Base-by-base conservation (phyloP, 2,329 filamentous ascomycete genomes). In the Trichoderma polysporum region DNA sequence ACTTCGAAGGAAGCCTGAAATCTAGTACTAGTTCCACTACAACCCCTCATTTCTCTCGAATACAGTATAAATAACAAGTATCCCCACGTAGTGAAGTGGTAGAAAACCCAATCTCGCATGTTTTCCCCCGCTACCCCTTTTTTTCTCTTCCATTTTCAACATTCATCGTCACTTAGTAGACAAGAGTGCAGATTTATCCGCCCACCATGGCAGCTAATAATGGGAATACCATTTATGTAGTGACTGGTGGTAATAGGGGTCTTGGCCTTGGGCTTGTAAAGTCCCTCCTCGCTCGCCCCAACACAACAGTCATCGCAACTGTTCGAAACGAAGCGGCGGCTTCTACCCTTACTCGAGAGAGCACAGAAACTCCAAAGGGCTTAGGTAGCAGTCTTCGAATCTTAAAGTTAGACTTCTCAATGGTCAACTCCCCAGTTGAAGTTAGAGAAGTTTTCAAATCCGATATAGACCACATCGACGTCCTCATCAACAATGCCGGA, bases 401-500 rank as follows among this genome's bases (percentile, higher is more conserved):
- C 3, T 70, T 80, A 25, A 74, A 78, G 53, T 72, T 84, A 60
- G 80, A 84, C 50, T 74, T 76, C 12, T 72, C 71, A 1, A 66
- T 47, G 0, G 77, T 77, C 10, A 69, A 76, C 1, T 45, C 74
- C 2, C 67, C 71, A 12, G 50, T 62, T 0, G 25, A 69, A 4
- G 68, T 75, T 2, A 68, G 67, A 3, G 54, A 68, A 9, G 72
- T 78, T 2, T 73, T 72, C 7, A 68, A 62, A 2, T 76, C 74
- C 12, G 68, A 49, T 29, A 66, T 84, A 69, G 69, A 70, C 15
- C 73, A 77, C 19, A 73, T 87, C n/a, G 84, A 86, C 52, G 73
- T 84, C 7, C 77, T 87, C 3, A 80, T 87, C 68, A 82, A 81
- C 66, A 87, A 86, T 68, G 84, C 84, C 0, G 84, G 80, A 2